phyloP scores from a whole-genome alignment of 441 rosid genomes.

The Aleurites moluccanus region DNA sequence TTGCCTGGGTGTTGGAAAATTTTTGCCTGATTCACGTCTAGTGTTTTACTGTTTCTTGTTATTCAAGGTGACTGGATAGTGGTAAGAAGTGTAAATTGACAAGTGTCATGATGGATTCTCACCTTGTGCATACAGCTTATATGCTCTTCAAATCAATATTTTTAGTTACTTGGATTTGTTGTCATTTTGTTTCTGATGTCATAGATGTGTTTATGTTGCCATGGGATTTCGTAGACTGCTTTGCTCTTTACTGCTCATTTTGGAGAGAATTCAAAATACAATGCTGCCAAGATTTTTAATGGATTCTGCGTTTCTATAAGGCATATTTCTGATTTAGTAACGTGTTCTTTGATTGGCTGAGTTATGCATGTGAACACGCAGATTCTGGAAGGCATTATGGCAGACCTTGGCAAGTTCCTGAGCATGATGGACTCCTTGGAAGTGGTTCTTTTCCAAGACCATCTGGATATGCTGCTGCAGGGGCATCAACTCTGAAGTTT shows the following conservation, averaged over 20 bases:
- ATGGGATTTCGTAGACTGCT: neutral
- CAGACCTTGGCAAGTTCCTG: conserved; percentile 78
- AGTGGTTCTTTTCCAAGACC: conserved; percentile 93
- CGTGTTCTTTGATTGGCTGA: conserved; percentile 7
- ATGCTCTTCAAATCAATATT: neutral
- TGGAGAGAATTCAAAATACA: neutral
- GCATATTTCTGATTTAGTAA: conserved; percentile 5
- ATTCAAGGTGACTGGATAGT: conserved; percentile 3
- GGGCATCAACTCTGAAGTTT: conserved; percentile 59
- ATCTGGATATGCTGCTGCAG: conserved; percentile 60
- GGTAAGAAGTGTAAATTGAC: neutral
- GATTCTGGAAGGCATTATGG: conserved; percentile 76
- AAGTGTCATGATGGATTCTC: neutral
- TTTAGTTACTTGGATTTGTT: neutral
- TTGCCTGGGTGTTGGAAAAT: neutral
- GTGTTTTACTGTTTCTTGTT: neutral
- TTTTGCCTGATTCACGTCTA: neutral
- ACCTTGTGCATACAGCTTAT: neutral
- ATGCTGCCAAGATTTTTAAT: neutral
- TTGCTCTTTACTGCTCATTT: no score
- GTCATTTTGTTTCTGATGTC: neutral
- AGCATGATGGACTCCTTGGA: conserved; percentile 98
- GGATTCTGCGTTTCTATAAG: neutral
- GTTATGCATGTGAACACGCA: conserved; percentile 21
- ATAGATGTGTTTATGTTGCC: neutral